These are phyloP conservation scores for Epichloe sylvatica DNA, from an alignment of 2,329 filamentous ascomycete species.

Conservation along the genomic window DNA sequence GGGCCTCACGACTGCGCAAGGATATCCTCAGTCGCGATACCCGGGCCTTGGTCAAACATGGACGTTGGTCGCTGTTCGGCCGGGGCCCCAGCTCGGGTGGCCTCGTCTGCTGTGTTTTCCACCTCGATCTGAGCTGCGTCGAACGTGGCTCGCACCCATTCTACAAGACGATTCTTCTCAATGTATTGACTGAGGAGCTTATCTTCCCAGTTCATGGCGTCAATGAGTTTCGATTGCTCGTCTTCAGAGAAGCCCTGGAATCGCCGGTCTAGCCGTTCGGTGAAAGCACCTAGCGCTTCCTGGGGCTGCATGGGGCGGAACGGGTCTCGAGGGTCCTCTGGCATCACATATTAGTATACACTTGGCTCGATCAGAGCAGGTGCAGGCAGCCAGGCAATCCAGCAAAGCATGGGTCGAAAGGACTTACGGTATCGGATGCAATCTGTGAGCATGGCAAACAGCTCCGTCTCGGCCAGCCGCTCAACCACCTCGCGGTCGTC, in stretches of 20 bases:
- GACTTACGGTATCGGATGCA: conserved; percentile 52
- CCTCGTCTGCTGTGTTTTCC: conserved; percentile 19
- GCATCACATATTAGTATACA: conserved; percentile 16
- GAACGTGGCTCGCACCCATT: conserved; percentile 42
- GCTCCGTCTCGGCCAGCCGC: conserved; percentile 48
- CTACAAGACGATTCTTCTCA: conserved; percentile 52
- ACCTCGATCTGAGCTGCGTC: conserved; percentile 24
- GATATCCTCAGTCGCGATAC: neutral
- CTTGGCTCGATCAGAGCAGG: neutral
- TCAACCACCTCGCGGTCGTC: conserved; percentile 54
- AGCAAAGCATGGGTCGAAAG: neutral
- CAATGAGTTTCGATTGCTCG: conserved; percentile 51
- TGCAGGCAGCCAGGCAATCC: too few species aligned
- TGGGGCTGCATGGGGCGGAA: conserved; percentile 36
- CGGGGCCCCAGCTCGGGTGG: conserved; percentile 10
- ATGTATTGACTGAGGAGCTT: conserved; percentile 48
- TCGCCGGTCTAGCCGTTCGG: conserved; percentile 46
- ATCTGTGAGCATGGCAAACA: conserved; percentile 52
- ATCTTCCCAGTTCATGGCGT: conserved; percentile 63
- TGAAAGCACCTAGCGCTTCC: conserved; percentile 45
- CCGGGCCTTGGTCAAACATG: neutral
- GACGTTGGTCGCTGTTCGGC: neutral
- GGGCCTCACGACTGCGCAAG: neutral
- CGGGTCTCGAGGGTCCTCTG: conserved; percentile 28
- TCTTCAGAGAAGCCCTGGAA: conserved; percentile 47